Conservation (phyloP, 345 rosid species). For the Hevea brasiliensis region DNA sequence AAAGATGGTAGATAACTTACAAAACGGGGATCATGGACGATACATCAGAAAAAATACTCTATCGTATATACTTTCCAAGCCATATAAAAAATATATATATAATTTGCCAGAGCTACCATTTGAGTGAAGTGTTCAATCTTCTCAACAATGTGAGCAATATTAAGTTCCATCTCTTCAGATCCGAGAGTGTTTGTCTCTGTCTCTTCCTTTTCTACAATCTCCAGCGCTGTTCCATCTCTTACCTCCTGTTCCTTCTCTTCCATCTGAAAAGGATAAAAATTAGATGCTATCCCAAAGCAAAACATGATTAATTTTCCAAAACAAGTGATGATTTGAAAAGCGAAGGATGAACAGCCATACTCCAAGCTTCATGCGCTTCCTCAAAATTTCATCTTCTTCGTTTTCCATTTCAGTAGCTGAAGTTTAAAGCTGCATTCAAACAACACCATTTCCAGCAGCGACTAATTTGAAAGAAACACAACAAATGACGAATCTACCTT, state of each 20-base stretch:
- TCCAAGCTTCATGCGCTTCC: slow-evolving; percentile 64
- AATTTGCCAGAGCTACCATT: slow-evolving; percentile 41
- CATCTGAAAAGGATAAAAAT: slow-evolving; percentile 31
- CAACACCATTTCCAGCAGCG: background rate
- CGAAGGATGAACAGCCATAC: slow-evolving; percentile 37
- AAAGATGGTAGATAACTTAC: too few species aligned
- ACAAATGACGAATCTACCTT: too few species aligned
- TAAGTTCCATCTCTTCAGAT: slow-evolving; percentile 82
- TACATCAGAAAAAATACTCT: slow-evolving; percentile 7
- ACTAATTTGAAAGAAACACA: background rate
- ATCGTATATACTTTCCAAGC: background rate
- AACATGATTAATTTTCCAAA: background rate
- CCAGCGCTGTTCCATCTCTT: slow-evolving; percentile 32
- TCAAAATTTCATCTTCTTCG: slow-evolving; percentile 37
- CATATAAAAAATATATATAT: slow-evolving; percentile 38
- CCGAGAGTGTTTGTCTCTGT: slow-evolving; percentile 46
- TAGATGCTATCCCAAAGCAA: background rate
- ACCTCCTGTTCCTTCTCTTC: slow-evolving; percentile 45
- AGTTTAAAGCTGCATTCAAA: slow-evolving; percentile 1
- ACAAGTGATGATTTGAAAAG: background rate
- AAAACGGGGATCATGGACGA: too few species aligned
- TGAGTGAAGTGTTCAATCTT: slow-evolving; percentile 80
- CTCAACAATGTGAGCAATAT: slow-evolving; percentile 58
- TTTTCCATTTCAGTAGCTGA: slow-evolving; percentile 38
- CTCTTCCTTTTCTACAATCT: slow-evolving; percentile 51